Conservation (phyloP, 306 rosid genomes). For the cucumber (Cucumis sativus) region DNA sequence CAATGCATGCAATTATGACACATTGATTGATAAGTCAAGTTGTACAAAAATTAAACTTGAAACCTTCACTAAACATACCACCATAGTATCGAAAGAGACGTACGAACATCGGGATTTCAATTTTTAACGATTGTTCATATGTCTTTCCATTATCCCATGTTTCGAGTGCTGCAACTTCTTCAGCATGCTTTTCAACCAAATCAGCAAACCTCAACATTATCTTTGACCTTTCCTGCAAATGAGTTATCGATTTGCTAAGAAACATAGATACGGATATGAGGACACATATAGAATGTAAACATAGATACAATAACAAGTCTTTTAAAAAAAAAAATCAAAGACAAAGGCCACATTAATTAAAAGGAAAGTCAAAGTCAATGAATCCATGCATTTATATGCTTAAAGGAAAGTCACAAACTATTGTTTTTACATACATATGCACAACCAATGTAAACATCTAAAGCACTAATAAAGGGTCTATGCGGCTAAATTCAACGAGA, state of each 20-base stretch:
- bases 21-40: neutral
- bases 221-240: constrained; percentile 52
- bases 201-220: constrained; percentile 69
- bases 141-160: constrained; percentile 96
- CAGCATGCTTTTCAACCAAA: constrained; percentile 58
- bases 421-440: too few species aligned
- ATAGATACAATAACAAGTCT: too few species aligned
- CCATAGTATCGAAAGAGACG: constrained; percentile 73
- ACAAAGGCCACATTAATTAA: too few species aligned
- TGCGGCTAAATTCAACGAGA: neutral
- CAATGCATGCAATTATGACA: neutral
- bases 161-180: constrained; percentile 77
- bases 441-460: too few species aligned
- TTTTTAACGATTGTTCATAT: constrained; percentile 52
- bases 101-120: constrained; percentile 59
- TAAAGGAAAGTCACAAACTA: too few species aligned
- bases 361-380: too few species aligned
- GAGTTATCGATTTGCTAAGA: neutral
- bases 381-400: too few species aligned
- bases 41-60: neutral
- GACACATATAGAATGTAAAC: too few species aligned
- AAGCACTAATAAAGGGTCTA: too few species aligned
- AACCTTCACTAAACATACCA: constrained; percentile 22
- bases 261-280: too few species aligned
- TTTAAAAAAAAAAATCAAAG: too few species aligned